These are phyloP conservation scores for Globisporangium ultimum DNA, from an alignment of 352 stramenopile species.

Conservation along the genomic window DNA sequence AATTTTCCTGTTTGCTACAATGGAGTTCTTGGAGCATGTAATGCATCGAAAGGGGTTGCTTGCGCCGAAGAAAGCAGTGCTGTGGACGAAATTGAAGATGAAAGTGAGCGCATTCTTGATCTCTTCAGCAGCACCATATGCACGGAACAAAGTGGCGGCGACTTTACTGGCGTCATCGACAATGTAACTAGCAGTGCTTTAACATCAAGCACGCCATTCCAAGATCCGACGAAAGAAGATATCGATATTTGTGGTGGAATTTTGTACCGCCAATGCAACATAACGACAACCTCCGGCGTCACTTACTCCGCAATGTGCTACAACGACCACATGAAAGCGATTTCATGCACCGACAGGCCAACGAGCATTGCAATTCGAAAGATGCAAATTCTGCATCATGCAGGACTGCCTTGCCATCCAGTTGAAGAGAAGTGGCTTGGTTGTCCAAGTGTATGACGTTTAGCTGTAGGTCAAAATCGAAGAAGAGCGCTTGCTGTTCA, in stretches of 20 bases:
- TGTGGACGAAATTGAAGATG: no score
- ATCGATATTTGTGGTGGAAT: slow-evolving; percentile 8
- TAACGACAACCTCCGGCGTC: not conserved
- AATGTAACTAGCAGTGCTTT: not conserved
- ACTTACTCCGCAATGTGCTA: slow-evolving; percentile 23
- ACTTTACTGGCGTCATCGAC: not conserved
- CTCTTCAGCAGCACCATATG: no score
- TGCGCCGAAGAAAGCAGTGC: no score
- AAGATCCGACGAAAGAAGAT: not conserved
- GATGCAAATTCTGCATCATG: slow-evolving; percentile 17
- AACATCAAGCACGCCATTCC: not conserved
- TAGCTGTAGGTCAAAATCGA: not conserved
- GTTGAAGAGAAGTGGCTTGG: slow-evolving; percentile 24
- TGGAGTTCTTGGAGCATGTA: not conserved
- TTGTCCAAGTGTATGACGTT: slow-evolving; percentile 4
- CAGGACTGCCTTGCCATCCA: slow-evolving; percentile 16
- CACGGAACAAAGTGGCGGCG: no score
- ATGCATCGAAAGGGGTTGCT: not conserved
- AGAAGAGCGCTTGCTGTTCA: no score
- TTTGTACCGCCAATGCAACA: slow-evolving; percentile 18
- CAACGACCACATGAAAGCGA: slow-evolving; percentile 19
- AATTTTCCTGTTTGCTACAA: not conserved
- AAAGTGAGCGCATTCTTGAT: no score
- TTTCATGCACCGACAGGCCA: slow-evolving; percentile 14
- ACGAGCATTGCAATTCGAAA: slow-evolving; percentile 12